Evolutionary conservation across 2,329 filamentous ascomycete genomes (phyloP), one percentile per base, ranked within the genome.

Genomic region (Paecilomyces fulvus): DNA sequence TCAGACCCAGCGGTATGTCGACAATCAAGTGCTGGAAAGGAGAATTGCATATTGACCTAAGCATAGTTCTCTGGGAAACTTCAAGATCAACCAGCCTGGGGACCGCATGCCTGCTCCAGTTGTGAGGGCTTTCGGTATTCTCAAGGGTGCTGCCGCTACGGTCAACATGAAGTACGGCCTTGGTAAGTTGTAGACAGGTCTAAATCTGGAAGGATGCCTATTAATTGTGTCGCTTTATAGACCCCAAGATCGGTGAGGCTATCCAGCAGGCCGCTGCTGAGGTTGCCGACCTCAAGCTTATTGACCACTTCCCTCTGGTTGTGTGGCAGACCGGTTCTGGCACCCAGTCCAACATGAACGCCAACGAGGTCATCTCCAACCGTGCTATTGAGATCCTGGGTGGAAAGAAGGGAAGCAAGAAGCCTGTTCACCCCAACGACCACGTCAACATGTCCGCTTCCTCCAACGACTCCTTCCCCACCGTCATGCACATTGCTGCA

Each of bases 301-400:
- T 95, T 69, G 92, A 96, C 75, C 92, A 97, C 81, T 97, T 99
- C 79, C 94, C 94, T 63, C 89, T 97, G 59, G 92, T 97, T 56
- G 92, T 99, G 71, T 99, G 94, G 94, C 94, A 99, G 81, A 99
- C 94, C 55, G 94, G 94, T 62, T 97, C 94, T 53, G 94, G 94
- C 72, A 97, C 94, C 30, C 94, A 97, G 81, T 96, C 92, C 75
- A 97, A 96, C 85, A 97, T 97, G 94, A 99, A 99, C 80, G 92
- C 92, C 73, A 99, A 99, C 80, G 94, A 99, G 76, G 94, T 99
- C 76, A 97, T 99, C 76, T 96, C 92, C 63, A 99, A 97, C 84
- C 90, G 94, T 64, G 94, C 94, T 63, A 97, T 97, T 75, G 92
- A 97, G 81, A 95, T 97, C 62, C 83, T 97, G 55, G 94, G 94